Conservation (phyloP, 2,329 filamentous ascomycete genomes). For the Mycocentrospora acerina region DNA sequence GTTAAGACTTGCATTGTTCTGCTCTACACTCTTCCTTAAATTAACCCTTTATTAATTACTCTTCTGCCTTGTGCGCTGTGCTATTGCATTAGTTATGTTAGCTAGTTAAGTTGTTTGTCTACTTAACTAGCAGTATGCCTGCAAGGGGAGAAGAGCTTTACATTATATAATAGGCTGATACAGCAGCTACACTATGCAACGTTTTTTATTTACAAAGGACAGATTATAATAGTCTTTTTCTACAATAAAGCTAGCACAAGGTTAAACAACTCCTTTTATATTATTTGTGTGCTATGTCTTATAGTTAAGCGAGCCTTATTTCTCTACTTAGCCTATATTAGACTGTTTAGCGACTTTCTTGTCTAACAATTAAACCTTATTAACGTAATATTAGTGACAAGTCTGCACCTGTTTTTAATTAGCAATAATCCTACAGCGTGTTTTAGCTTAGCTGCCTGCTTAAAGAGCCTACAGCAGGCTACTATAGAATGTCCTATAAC, state of each 20-base stretch:
- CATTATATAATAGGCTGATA: not conserved
- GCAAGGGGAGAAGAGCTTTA: constrained; percentile 1
- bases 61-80: too few relatives aligned
- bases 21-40: too few relatives aligned
- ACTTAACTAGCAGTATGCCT: constrained; percentile 1
- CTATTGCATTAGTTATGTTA: too few relatives aligned
- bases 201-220: constrained; percentile 1
- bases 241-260: constrained; percentile 4
- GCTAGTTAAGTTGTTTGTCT: too few relatives aligned
- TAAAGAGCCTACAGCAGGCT: constrained; percentile 1
- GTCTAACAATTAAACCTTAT: constrained; percentile 4
- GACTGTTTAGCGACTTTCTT: constrained; percentile 3
- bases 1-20: too few relatives aligned
- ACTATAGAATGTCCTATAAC: constrained; percentile 2
- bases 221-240: constrained; percentile 1
- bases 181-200: constrained; percentile 1
- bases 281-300: constrained; percentile 5
- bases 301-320: constrained; percentile 1
- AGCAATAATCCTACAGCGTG: not conserved
- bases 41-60: too few relatives aligned
- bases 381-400: constrained; percentile 1
- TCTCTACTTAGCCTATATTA: constrained; percentile 6
- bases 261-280: constrained; percentile 1
- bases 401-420: constrained; percentile 3
- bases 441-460: constrained; percentile 2